phyloP scores from a whole-genome alignment of 139 green algal genomes.

The Monoraphidium neglectum region DNA sequence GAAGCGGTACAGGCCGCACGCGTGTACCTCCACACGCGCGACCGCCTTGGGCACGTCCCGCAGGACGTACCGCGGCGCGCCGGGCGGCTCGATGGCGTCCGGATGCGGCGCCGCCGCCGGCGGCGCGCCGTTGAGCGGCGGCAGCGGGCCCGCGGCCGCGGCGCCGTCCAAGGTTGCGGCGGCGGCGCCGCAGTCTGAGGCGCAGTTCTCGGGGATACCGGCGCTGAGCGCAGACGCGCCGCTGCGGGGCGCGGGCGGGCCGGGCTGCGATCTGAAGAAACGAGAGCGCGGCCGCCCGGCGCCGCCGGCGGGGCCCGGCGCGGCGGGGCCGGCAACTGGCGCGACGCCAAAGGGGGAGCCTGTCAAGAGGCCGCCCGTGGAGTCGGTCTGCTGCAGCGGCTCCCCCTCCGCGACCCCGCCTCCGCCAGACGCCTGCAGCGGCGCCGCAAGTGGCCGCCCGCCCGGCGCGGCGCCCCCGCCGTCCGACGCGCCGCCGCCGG shows the following conservation, averaged over 20 bases:
- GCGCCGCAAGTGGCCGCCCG: no score
- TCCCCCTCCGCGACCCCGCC: no score
- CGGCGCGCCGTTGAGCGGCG: neutral
- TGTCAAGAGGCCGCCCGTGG: no score
- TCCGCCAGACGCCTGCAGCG: no score
- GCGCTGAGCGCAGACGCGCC: neutral
- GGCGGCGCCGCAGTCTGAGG: neutral
- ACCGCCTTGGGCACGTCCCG: no score
- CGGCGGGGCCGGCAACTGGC: no score
- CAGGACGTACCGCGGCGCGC: no score
- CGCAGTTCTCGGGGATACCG: neutral
- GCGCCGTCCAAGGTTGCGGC: neutral
- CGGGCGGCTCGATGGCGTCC: neutral
- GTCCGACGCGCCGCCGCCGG: neutral
- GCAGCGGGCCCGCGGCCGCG: neutral
- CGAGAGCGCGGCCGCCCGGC: neutral
- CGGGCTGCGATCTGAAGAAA: neutral
- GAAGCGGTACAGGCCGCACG: constrained; percentile 38
- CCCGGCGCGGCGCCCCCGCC: neutral
- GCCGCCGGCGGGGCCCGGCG: no score
- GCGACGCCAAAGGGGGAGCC: no score
- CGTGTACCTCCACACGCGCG: neutral
- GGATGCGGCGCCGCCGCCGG: no score
- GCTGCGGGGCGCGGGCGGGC: neutral
- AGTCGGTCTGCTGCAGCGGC: no score